Evolutionary conservation across 768 basidiomycete species (phyloP).

Genomic region (Candolleomyces aberdarensis): DNA sequence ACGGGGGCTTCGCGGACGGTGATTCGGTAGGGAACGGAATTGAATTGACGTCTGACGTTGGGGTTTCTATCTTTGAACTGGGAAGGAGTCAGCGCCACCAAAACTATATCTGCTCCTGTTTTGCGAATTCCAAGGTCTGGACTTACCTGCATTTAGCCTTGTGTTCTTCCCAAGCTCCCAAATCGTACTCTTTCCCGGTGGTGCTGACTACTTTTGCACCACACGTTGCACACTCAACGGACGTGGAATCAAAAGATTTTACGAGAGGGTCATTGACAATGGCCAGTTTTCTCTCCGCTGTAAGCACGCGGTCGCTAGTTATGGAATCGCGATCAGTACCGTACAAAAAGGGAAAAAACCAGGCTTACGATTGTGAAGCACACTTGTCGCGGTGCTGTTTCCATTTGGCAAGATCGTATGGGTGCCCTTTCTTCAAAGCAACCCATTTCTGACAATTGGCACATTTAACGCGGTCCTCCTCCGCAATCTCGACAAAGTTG

Average conservation of each 20-base stretch:
- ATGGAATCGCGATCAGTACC: not conserved
- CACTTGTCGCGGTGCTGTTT: conserved; percentile 48
- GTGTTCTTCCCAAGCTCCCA: conserved; percentile 62
- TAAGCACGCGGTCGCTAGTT: conserved; percentile 54
- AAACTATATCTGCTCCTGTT: not conserved
- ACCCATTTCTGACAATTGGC: conserved; percentile 65
- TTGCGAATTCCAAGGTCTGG: conserved; percentile 4
- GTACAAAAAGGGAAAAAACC: conserved; percentile 16
- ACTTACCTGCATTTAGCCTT: conserved; percentile 45
- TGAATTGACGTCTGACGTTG: not conserved
- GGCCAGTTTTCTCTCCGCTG: conserved; percentile 57
- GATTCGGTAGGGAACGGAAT: conserved; percentile 6
- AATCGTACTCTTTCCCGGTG: conserved; percentile 55
- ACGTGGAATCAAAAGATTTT: conserved; percentile 40
- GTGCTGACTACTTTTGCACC: conserved; percentile 39
- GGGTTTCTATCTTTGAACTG: not conserved
- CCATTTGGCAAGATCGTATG: conserved; percentile 55
- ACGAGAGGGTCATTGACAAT: conserved; percentile 66
- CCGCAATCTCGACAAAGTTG: conserved; percentile 45
- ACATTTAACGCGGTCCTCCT: conserved; percentile 54
- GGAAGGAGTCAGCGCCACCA: not conserved
- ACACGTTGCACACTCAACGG: conserved; percentile 54
- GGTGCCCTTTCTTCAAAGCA: conserved; percentile 36
- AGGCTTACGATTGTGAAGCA: conserved; percentile 34
- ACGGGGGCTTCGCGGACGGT: not conserved